Evolutionary conservation across 2,329 filamentous ascomycete genomes (phyloP), one percentile per base, ranked within the genome.

Genomic region (Stagonosporopsis tanaceti): DNA sequence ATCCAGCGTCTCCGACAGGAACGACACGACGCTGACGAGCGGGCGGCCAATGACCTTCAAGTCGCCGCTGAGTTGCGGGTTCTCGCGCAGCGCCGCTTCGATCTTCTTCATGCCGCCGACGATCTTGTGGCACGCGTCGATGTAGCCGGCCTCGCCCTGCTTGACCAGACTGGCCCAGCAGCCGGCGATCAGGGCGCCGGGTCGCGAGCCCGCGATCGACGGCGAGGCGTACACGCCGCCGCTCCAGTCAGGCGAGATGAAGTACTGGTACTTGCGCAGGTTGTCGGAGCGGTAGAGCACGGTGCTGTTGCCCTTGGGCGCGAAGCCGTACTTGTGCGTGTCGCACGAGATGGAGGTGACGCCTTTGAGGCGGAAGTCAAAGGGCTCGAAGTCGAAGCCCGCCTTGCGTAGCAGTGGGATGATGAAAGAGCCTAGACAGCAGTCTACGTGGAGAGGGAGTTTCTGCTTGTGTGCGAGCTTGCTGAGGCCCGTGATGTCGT

Each of bases 301-400:
- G 1, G 93, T 95, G 50, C 90, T 95, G 84, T 96, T 99, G 66
- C 95, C 95, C 81, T 99, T 99, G 50, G 95, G 95, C 1, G 95
- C 95, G 74, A 99, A 99, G 35, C 95, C 95, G 76, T 99, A 99
- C 78, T 99, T 99, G 85, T 99, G 95, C 2, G 95, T 99, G 76
- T 99, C 95, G 76, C 93, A 96, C 65, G 89, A 93, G 77, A 99
- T 98, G 76, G 90, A 94, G 3, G 94, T 97, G 35, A 99, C 95
- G 68, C 95, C 95, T 66, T 91, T 92, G 57, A 96, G 87, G 53
- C 91, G 88, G 85, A 99, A 99, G 77, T 99, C 95, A 73, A 98
- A 98, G 5, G 87, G 88, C 66, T 90, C 87, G 22, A 90, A 85
- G 61, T 96, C 92, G 77, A 97, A 98, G 41, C 95, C 95, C n/a